Evolutionary conservation across 768 basidiomycete genomes (phyloP).

Genomic region (Lactarius hengduanensis): DNA sequence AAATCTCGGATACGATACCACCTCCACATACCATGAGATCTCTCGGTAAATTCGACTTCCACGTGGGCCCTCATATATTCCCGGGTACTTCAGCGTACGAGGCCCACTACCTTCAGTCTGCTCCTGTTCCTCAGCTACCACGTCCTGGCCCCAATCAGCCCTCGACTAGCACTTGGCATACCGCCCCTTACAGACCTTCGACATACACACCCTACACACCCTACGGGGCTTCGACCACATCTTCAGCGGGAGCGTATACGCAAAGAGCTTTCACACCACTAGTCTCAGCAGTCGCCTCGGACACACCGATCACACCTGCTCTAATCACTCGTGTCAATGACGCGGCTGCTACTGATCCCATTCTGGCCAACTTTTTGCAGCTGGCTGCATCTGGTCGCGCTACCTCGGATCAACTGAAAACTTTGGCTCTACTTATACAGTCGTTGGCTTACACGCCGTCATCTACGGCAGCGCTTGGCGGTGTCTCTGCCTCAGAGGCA

Average conservation of each 20-base stretch:
- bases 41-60: conserved; percentile 65
- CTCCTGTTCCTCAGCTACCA: conserved; percentile 29
- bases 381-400: conserved; percentile 62
- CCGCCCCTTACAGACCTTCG: conserved; percentile 17
- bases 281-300: conserved; percentile 45
- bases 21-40: conserved; percentile 67
- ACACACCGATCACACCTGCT: conserved; percentile 52
- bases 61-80: conserved; percentile 76
- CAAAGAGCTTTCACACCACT: conserved; percentile 41
- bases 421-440: conserved; percentile 70
- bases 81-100: conserved; percentile 67
- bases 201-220: conserved; percentile 15
- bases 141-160: conserved; percentile 32
- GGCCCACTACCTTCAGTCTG: conserved; percentile 57
- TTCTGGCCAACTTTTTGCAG: conserved; percentile 63
- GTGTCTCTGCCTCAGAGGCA: conserved; percentile 12
- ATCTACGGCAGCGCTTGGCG: background rate
- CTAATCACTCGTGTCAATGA: conserved; percentile 63
- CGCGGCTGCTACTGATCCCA: conserved; percentile 65
- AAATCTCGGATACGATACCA: conserved; percentile 49
- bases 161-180: conserved; percentile 30
- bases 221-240: background rate
- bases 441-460: conserved; percentile 47
- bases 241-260: conserved; percentile 6
- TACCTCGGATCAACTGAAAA: conserved; percentile 61